A percentile compares a stretch with the other conserved stretches of the same genome.
Evolutionary conservation across 164 flowering plant genomes (phyloP).

Genomic region (Dillenia turbinata): DNA sequence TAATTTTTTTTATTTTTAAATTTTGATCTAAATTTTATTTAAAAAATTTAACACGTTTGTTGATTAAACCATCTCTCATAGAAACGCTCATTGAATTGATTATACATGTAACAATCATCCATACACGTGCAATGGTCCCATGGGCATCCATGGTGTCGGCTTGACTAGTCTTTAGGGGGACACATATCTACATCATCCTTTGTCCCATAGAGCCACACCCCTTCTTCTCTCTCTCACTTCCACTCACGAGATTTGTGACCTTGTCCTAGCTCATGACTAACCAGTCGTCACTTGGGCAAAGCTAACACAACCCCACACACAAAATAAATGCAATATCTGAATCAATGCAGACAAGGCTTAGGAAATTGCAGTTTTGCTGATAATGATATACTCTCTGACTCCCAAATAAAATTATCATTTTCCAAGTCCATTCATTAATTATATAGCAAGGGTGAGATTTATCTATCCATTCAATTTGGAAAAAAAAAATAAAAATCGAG

Average conservation of each 20-base stretch:
- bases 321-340: background rate
- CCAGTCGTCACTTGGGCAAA: background rate
- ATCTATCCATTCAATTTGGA: too few relatives aligned
- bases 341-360: background rate
- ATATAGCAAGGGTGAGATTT: too few relatives aligned
- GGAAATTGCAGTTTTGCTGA: background rate
- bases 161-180: slow-evolving; percentile 28
- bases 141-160: slow-evolving; percentile 39
- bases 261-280: background rate
- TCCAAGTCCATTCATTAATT: too few relatives aligned
- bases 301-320: background rate
- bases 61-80: too few relatives aligned
- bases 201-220: background rate
- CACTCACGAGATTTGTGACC: background rate
- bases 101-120: slow-evolving; percentile 22
- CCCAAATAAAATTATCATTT: too few relatives aligned
- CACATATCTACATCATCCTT: slow-evolving; percentile 27
- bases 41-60: too few relatives aligned
- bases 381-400: too few relatives aligned
- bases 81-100: too few relatives aligned
- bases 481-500: too few relatives aligned
- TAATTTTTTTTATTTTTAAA: too few relatives aligned
- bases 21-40: too few relatives aligned
- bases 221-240: background rate
- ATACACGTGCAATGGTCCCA: slow-evolving; percentile 50